Percentiles rank a stretch among this genome's conserved stretches.
Conservation (phyloP, 345 rosid genomes). For the Euphorbia pulcherrima region DNA sequence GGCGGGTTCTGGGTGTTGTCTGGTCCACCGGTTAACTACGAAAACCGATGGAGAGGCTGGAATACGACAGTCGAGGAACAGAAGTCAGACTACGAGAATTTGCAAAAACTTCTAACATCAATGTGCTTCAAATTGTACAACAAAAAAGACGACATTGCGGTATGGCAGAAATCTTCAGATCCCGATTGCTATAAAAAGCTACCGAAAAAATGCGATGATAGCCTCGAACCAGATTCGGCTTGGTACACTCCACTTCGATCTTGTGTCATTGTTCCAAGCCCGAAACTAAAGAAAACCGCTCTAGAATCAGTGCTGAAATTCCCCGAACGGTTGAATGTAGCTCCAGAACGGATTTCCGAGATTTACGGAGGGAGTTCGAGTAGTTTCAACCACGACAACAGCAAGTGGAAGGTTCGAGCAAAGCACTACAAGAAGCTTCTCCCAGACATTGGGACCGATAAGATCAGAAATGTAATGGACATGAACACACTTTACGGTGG, state of each 20-base stretch:
- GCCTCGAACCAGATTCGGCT: constrained; percentile 94
- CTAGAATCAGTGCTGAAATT: constrained; percentile 66
- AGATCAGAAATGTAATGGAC: constrained; percentile 92
- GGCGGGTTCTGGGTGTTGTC: constrained; percentile 99
- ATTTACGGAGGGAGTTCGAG: constrained; percentile 60
- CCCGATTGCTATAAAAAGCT: constrained; percentile 62
- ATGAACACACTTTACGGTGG: constrained; percentile 98
- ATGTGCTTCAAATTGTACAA: constrained; percentile 89
- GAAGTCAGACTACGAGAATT: constrained; percentile 76
- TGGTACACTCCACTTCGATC: constrained; percentile 96
- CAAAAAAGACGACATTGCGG: constrained; percentile 89
- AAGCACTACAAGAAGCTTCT: constrained; percentile 87
- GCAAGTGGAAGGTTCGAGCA: constrained; percentile 80
- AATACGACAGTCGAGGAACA: constrained; percentile 92
- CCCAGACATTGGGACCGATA: constrained; percentile 70
- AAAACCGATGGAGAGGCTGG: constrained; percentile 93
- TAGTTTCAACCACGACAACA: constrained; percentile 66
- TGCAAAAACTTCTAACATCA: constrained; percentile 67
- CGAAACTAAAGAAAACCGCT: constrained; percentile 54
- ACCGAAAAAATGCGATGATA: constrained; percentile 89
- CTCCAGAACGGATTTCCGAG: constrained; percentile 74
- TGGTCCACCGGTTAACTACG: constrained; percentile 95
- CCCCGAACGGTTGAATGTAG: constrained; percentile 69
- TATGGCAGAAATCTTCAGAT: constrained; percentile 85
- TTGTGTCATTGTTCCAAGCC: constrained; percentile 78